Evolutionary conservation across 140 eudicot species (phyloP), one percentile per base, ranked within the genome.

Genomic region (Eryngium alpinum): DNA sequence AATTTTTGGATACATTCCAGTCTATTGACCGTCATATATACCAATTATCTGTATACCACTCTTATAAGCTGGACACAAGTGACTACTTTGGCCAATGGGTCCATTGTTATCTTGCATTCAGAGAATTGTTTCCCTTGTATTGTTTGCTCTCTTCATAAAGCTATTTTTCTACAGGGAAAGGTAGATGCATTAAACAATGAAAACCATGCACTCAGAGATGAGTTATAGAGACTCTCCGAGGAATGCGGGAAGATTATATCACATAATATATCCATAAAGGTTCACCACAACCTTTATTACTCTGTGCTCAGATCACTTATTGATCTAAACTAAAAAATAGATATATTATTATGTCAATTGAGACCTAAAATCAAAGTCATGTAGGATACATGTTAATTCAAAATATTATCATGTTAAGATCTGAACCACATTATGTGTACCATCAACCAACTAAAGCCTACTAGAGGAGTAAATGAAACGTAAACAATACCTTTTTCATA

Each of bases 241-340:
- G 97, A 90, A 81, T 91, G 94, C 73, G 82, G 75, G 86, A 91
- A 90, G 85, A 85, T 91, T 70, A 81, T 90, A 57, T 77, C 92
- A 15, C 91, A 88, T 84, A 91, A 91, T 86, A 80, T 79, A 72
- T 83, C 88, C 33, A 89, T 91, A 25, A 88, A 91, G 97, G 97
- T 91, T 50, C 74, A 16, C n/a, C 57, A 63, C 80, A 25, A 67
- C 31, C 59, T 67, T 56, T 59, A n/a, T n/a, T 27, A 74, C n/a
- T 44, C 29, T 9, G 15, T 12, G 34, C 19, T 75, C 28, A 12
- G 15, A 38, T 38, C 46, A 38, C 7, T 66, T 29, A 67, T 67
- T 17, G 74, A 24, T 67, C 29, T 17, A 67, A 29, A 29, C 38
- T 67, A 14, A 17, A 29, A 27, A 67, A 1, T 18, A 66, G 17